Percentiles rank a stretch among this genome's conserved stretches.
Evolutionary conservation across 1,284 basidiomycete genomes (phyloP).

Genomic region (Ceratobasidium sp.): DNA sequence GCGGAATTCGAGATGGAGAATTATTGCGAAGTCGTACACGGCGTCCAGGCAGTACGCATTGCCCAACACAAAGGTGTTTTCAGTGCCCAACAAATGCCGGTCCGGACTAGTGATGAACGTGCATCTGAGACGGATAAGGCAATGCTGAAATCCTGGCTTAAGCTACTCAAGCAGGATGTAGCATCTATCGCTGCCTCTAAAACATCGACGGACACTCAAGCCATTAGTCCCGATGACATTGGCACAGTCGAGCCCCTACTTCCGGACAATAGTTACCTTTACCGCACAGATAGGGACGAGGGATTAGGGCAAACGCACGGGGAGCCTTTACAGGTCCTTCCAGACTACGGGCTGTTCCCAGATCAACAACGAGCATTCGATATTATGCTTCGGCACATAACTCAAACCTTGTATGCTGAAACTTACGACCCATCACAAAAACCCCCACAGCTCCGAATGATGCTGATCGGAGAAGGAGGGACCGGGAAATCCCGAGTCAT

Average conservation of each 20-base stretch:
- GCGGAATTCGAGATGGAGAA: background rate
- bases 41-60: background rate
- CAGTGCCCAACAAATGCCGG: background rate
- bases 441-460: conserved; percentile 55
- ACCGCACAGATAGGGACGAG: too few relatives aligned
- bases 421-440: background rate
- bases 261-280: too few relatives aligned
- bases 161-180: background rate
- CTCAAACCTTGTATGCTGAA: background rate
- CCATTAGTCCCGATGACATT: background rate
- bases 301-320: background rate
- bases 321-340: background rate
- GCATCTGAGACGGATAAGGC: background rate
- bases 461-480: conserved; percentile 59
- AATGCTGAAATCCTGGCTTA: background rate
- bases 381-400: conserved; percentile 24
- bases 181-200: too few relatives aligned
- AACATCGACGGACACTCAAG: too few relatives aligned
- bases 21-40: background rate
- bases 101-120: background rate
- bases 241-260: background rate
- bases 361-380: conserved; percentile 39
- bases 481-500: conserved; percentile 61
- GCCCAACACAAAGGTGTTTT: background rate
- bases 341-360: background rate